Conservation (phyloP, 495 filamentous ascomycete genomes). For the Cercophora scortea region DNA sequence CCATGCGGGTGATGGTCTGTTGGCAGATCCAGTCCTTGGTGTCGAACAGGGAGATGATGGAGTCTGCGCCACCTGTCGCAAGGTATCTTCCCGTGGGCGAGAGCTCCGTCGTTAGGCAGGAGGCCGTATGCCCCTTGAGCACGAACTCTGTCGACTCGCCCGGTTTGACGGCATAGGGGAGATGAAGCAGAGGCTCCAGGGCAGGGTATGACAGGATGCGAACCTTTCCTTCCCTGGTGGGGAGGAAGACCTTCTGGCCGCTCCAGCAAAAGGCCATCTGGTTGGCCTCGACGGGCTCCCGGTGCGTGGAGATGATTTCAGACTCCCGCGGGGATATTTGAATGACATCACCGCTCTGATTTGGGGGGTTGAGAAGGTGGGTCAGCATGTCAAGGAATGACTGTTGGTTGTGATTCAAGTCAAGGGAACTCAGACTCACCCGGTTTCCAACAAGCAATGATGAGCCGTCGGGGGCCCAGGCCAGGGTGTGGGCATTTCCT, state of each 20-base stretch:
- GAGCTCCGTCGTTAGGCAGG: constrained; percentile 62
- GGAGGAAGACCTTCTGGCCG: constrained; percentile 66
- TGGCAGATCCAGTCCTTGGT: constrained; percentile 87
- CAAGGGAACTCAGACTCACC: too few species aligned
- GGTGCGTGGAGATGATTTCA: constrained; percentile 51
- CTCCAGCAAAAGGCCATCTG: constrained; percentile 75
- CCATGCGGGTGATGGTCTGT: constrained; percentile 67
- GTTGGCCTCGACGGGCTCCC: constrained; percentile 71
- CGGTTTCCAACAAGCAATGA: constrained; percentile 78
- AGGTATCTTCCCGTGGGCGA: constrained; percentile 73
- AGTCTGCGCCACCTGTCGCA: constrained; percentile 83
- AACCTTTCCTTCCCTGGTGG: constrained; percentile 74
- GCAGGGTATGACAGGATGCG: constrained; percentile 71
- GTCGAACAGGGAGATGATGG: constrained; percentile 84
- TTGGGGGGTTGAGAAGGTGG: too few species aligned
- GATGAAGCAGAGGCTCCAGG: constrained; percentile 38
- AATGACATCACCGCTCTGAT: constrained; percentile 66
- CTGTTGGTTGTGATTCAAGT: too few species aligned
- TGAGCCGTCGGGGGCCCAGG: constrained; percentile 82
- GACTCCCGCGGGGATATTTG: constrained; percentile 49
- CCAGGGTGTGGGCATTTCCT: constrained; percentile 73
- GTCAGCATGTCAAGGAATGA: too few species aligned
- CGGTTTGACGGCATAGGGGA: constrained; percentile 26
- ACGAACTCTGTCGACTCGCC: constrained; percentile 43
- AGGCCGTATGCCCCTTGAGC: constrained; percentile 76